A percentile compares a stretch with the other conserved stretches of the same genome.
phyloP scores from a whole-genome alignment of 371 early-diverging fungal genomes.

The Edhazardia aedis region DNA sequence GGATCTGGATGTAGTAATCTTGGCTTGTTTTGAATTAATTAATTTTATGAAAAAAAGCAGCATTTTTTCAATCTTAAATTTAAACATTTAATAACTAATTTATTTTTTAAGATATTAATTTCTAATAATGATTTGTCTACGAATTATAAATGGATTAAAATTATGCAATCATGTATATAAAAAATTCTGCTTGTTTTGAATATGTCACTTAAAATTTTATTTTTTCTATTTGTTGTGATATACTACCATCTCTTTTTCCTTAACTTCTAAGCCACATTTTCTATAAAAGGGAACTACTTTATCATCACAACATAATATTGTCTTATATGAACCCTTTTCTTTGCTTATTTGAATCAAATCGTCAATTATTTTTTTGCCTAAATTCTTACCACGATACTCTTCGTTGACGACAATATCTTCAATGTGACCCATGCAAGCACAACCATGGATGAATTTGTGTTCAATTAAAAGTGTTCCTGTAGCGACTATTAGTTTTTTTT shows the following conservation, averaged over 20 bases:
- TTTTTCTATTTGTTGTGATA: slow-evolving; percentile 13
- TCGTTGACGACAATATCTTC: slow-evolving; percentile 39
- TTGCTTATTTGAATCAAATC: slow-evolving; percentile 15
- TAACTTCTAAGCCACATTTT: slow-evolving; percentile 39
- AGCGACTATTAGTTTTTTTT: slow-evolving; percentile 20
- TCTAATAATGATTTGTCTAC: no score
- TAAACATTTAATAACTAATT: no score
- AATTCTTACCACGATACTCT: slow-evolving; percentile 22
- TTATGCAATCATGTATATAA: no score
- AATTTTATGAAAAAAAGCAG: no score
- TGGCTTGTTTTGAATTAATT: no score
- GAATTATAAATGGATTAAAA: no score
- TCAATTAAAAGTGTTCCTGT: slow-evolving; percentile 36
- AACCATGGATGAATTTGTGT: slow-evolving; percentile 33
- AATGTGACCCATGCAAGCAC: slow-evolving; percentile 34
- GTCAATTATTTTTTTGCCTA: slow-evolving; percentile 28
- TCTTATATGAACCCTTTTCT: slow-evolving; percentile 33
- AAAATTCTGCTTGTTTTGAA: no score
- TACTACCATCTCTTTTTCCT: slow-evolving; percentile 37
- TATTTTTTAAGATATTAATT: no score
- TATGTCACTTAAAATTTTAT: no score
- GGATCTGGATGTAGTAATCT: no score
- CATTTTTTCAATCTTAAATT: no score
- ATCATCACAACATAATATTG: slow-evolving; percentile 23
- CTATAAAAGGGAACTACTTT: slow-evolving; percentile 32